Base-by-base conservation (phyloP, 768 basidiomycete species). In the Kwoniella botswanensis region DNA sequence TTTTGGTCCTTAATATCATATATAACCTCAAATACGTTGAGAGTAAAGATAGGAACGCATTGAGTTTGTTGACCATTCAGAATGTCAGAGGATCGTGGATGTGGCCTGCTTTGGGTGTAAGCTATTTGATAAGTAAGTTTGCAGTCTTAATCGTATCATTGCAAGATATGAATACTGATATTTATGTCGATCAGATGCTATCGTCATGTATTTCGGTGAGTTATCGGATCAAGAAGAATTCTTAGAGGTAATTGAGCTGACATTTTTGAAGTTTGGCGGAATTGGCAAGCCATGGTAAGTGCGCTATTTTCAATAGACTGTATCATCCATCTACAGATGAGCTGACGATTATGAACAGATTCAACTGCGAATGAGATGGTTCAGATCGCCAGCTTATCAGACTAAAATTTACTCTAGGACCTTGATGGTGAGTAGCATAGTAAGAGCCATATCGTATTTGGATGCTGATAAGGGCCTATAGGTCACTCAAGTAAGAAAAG, bases 391-490 rank as follows among this genome's bases (percentile, higher is more conserved):
- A 13, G 85, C 85, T 41, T 95, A 97, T 84, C 87, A 90, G 62
- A 87, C 91, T 71, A 91, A 92, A 1, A 97, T 98, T 86, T 94
- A 97, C 79, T 93, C 95, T 1, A 89, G 97, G 46, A 98, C 96
- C 0, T 88, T 99, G 64, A 89, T 93, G 82, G 78, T 78, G 22
- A 46, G 63, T 60, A 13, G n/a, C 29, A 4, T 17, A 1, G 74
- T 55, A 18, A 13, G 18, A 41, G 2, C 18, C 12, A 12, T 43
- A 35, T 13, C 21, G 4, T 3, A 10, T 1, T 17, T 50, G 5
- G 29, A 18, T 26, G 15, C 12, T 43, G 24, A 24, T 4, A 2
- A 52, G 53, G 74, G 74, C 87, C 95, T 6, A 4, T 29, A 70
- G 68, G 72, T 79, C 72, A 88, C 87, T 21, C 88, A 88, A 71